phyloP scores from a whole-genome alignment of 495 filamentous ascomycete genomes.

The Oidiodendron maius region DNA sequence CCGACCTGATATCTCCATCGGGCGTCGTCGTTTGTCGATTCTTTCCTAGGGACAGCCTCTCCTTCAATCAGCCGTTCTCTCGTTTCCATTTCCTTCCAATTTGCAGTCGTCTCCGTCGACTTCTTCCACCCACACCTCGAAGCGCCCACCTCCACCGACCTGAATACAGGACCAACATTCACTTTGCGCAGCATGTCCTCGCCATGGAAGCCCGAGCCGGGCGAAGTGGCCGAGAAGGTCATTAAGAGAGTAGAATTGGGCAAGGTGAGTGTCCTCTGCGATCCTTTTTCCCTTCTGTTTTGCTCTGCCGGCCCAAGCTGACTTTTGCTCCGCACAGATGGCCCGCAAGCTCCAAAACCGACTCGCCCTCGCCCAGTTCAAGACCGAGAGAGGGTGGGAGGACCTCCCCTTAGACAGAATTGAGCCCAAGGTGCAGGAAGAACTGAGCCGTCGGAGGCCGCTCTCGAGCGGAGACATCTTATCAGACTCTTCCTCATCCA shows the following conservation, averaged over 20 bases:
- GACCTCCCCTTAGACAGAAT: slow-evolving; percentile 69
- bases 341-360: slow-evolving; percentile 86
- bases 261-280: slow-evolving; percentile 51
- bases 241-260: slow-evolving; percentile 72
- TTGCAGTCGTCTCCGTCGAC: neutral
- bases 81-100: slow-evolving; percentile 1
- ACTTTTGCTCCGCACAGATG: slow-evolving; percentile 51
- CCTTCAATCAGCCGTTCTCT: neutral
- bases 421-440: slow-evolving; percentile 67
- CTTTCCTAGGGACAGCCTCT: no score
- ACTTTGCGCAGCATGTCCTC: slow-evolving; percentile 46
- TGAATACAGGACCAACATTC: no score
- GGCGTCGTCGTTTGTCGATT: no score
- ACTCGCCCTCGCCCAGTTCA: slow-evolving; percentile 91
- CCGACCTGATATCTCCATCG: no score
- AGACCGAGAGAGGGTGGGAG: slow-evolving; percentile 86
- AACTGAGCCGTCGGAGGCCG: slow-evolving; percentile 53
- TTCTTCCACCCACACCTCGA: neutral
- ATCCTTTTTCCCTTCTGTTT: neutral
- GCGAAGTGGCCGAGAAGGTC: slow-evolving; percentile 63
- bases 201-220: slow-evolving; percentile 53
- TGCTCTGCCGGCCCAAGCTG: neutral
- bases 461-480: slow-evolving; percentile 55
- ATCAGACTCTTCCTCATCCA: slow-evolving; percentile 70
- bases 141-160: neutral